phyloP scores from a whole-genome alignment of 192 early-diverging fungal genomes.

The Lobosporangium transversale region DNA sequence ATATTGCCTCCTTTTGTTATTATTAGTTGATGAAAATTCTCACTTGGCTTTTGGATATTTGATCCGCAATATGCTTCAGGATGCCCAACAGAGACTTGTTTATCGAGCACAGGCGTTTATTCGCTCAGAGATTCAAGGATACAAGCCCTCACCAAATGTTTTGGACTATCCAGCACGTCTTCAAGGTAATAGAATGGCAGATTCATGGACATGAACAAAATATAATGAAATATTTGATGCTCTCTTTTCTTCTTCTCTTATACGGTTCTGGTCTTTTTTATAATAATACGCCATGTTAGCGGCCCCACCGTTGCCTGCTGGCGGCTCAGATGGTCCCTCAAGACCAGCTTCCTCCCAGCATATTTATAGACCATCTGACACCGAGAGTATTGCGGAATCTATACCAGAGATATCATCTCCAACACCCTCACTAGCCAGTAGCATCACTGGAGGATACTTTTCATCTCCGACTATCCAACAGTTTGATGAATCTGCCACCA shows the following conservation, averaged over 20 bases:
- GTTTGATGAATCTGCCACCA: slow-evolving; percentile 43
- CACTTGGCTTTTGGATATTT: slow-evolving; percentile 72
- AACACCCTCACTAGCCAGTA: slow-evolving; percentile 45
- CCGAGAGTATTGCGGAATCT: slow-evolving; percentile 43
- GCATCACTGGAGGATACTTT: slow-evolving; percentile 35
- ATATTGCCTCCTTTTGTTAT: background rate
- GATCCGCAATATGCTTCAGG: slow-evolving; percentile 85
- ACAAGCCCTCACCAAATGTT: slow-evolving; percentile 76
- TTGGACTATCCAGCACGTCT: slow-evolving; percentile 59
- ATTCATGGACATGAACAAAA: too few relatives aligned
- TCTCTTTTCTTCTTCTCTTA: too few relatives aligned
- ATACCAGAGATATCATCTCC: slow-evolving; percentile 46
- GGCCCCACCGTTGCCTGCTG: slow-evolving; percentile 18
- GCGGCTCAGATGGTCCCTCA: background rate
- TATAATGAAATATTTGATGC: too few relatives aligned
- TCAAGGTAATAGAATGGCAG: slow-evolving; percentile 26
- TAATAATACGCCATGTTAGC: background rate
- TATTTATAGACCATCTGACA: slow-evolving; percentile 26
- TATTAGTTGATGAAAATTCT: slow-evolving; percentile 57
- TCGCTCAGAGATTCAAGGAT: slow-evolving; percentile 78
- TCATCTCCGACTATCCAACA: slow-evolving; percentile 39
- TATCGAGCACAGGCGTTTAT: slow-evolving; percentile 90
- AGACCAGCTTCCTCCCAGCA: slow-evolving; percentile 24
- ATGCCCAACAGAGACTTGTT: slow-evolving; percentile 87
- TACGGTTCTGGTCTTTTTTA: too few relatives aligned